Conservation (phyloP, 1,284 basidiomycete genomes). For the Stygiomarasmius scandens region DNA sequence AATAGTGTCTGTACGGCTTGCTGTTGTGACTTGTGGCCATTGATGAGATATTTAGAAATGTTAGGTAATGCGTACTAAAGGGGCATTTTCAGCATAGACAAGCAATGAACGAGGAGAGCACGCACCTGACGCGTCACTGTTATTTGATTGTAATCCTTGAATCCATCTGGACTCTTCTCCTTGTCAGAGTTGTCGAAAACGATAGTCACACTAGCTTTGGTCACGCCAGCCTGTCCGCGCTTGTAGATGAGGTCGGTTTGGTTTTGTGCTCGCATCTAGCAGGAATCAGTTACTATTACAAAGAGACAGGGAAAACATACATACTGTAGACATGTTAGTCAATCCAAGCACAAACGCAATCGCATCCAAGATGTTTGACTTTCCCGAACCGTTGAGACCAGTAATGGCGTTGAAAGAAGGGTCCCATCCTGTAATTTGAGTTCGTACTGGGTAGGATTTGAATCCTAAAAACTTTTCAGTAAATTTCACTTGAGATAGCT, state of each 20-base stretch:
- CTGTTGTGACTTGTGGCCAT: conserved; percentile 94
- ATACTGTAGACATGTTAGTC: conserved; percentile 87
- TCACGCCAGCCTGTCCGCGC: conserved; percentile 95
- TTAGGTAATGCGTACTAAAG: conserved; percentile 89
- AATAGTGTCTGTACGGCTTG: conserved; percentile 91
- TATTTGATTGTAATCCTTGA: conserved; percentile 85
- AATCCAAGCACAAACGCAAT: conserved; percentile 98
- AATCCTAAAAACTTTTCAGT: conserved; percentile 58
- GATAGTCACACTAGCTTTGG: conserved; percentile 97
- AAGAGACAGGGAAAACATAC: conserved; percentile 21
- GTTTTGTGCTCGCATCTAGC: conserved; percentile 93
- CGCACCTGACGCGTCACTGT: conserved; percentile 94
- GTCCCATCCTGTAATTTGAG: conserved; percentile 94
- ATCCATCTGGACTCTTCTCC: conserved; percentile 83
- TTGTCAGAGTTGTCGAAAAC: conserved; percentile 99
- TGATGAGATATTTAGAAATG: conserved; percentile 94
- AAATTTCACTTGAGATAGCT: background rate
- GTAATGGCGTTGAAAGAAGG: conserved; percentile 98
- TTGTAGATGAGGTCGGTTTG: conserved; percentile 98
- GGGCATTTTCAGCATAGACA: background rate
- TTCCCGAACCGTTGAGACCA: conserved; percentile 92
- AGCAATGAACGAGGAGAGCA: conserved; percentile 10
- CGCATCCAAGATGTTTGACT: conserved; percentile 97
- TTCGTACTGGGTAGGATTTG: conserved; percentile 96
- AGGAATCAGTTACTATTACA: too few relatives aligned